Percentiles rank a stretch among this genome's conserved stretches.
Conservation (phyloP, 805 yeast species). For the Yamadazyma phyllophila region DNA sequence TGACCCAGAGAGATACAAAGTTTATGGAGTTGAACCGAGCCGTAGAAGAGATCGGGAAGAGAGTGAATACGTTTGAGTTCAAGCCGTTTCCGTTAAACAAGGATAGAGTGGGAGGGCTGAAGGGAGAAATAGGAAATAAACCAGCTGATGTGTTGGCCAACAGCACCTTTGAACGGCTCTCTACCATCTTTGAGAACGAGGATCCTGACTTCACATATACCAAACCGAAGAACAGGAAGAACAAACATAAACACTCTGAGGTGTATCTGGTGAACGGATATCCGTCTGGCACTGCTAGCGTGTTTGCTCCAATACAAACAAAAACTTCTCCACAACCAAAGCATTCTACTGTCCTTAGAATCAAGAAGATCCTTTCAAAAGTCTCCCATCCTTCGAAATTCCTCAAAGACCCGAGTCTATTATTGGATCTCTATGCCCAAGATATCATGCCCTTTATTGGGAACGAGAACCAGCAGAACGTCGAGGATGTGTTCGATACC, state of each 20-base stretch:
- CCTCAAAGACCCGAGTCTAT: neutral
- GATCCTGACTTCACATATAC: neutral
- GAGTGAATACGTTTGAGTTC: neutral
- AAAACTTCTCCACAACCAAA: no score
- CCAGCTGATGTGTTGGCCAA: neutral
- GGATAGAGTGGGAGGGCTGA: neutral
- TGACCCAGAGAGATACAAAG: neutral
- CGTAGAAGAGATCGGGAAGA: neutral
- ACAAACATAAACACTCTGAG: no score
- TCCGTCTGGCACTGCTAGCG: no score
- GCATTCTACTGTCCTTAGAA: no score
- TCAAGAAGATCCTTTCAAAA: no score
- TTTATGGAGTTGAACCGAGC: neutral
- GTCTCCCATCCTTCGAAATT: neutral
- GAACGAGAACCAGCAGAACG: neutral
- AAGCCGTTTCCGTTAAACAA: slow-evolving; percentile 22
- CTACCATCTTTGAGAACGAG: slow-evolving; percentile 1
- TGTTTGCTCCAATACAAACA: no score
- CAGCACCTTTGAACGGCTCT: neutral
- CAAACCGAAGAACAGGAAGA: no score
- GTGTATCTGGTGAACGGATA: no score
- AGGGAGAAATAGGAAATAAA: neutral
- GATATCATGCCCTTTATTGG: neutral
- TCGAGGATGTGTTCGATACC: neutral
- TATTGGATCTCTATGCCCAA: neutral